Conservation (phyloP, 495 filamentous ascomycete species). For the Jackrogersella multiformis region DNA sequence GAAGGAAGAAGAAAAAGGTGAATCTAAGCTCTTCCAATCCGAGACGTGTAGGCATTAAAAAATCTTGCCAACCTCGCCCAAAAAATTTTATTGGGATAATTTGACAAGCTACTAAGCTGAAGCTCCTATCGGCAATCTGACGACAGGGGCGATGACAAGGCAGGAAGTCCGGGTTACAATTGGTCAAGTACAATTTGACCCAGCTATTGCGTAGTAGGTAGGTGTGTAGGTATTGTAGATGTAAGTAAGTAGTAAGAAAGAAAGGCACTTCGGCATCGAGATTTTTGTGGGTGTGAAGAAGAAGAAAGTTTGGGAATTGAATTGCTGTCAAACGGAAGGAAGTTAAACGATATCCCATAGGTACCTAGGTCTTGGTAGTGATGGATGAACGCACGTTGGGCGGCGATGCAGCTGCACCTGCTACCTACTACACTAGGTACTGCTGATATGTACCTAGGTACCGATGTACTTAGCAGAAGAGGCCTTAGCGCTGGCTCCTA, state of each 20-base stretch:
- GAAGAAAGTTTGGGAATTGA: constrained; percentile 20
- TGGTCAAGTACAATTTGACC: constrained; percentile 6
- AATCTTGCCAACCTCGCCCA: constrained; percentile 32
- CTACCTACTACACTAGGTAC: neutral
- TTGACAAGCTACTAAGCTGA: constrained; percentile 7
- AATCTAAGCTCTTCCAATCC: constrained; percentile 44
- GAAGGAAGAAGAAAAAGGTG: constrained; percentile 34
- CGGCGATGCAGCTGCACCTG: constrained; percentile 41
- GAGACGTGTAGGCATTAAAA: constrained; percentile 23
- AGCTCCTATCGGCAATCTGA: constrained; percentile 30
- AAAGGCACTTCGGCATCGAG: constrained; percentile 6
- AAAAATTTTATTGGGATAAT: constrained; percentile 27
- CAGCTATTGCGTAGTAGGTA: too few relatives aligned
- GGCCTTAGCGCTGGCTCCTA: constrained; percentile 1
- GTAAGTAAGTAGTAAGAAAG: too few relatives aligned
- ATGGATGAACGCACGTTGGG: constrained; percentile 37
- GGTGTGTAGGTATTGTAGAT: neutral
- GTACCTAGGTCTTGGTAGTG: too few relatives aligned
- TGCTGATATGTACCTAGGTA: neutral
- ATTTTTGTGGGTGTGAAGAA: constrained; percentile 1
- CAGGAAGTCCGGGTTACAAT: constrained; percentile 6
- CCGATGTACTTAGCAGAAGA: neutral
- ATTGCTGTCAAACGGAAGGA: constrained; percentile 14
- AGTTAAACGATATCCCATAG: constrained; percentile 23
- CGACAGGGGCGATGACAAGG: constrained; percentile 23